phyloP scores from a whole-genome alignment of 305 asterid genomes.

The Fraxinus latifolia region DNA sequence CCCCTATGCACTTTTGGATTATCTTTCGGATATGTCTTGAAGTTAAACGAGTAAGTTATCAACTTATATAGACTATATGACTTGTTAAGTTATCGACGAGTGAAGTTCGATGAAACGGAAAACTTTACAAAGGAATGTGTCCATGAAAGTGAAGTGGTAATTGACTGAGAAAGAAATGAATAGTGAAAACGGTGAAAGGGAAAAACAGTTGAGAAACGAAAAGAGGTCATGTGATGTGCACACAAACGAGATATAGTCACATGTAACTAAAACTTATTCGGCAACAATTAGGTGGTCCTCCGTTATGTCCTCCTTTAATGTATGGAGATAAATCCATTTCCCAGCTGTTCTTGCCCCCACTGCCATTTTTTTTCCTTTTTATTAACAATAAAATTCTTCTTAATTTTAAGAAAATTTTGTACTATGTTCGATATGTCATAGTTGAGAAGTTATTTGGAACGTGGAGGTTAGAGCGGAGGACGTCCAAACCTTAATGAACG shows the following conservation, averaged over 20 bases:
- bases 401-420: not conserved
- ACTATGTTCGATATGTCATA: not conserved
- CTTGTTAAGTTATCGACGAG: not conserved
- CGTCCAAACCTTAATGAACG: not conserved
- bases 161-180: not conserved
- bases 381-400: not conserved
- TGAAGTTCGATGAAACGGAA: not conserved
- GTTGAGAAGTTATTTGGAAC: not conserved
- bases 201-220: conserved; percentile 26
- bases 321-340: conserved; percentile 27
- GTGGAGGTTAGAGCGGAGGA: not conserved
- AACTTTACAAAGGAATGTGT: not conserved
- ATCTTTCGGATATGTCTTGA: not conserved
- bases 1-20: not conserved
- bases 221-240: conserved; percentile 18
- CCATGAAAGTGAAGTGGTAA: no score
- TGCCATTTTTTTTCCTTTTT: not conserved
- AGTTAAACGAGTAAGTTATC: not conserved
- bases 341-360: conserved; percentile 45
- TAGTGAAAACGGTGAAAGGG: not conserved
- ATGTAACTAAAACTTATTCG: conserved; percentile 24
- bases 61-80: not conserved
- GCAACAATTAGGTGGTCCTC: conserved; percentile 42
- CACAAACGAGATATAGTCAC: conserved; percentile 30
- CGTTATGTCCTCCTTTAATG: not conserved